Conservation (phyloP, 129 eudicot species). For the Flaveria robusta region DNA sequence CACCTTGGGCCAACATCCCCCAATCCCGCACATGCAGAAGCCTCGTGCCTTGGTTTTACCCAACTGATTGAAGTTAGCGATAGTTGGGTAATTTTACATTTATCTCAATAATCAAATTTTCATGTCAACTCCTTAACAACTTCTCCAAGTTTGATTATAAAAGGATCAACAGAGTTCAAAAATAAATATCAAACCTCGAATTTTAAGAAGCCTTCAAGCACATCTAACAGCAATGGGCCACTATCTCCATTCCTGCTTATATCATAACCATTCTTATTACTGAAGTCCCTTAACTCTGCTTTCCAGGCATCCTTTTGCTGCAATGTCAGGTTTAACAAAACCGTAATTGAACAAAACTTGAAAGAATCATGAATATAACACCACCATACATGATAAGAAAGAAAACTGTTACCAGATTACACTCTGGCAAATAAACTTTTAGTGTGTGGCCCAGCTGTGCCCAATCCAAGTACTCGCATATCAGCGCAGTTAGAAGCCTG, state of each 20-base stretch:
- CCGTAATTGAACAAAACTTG: neutral
- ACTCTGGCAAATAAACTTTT: slow-evolving; percentile 91
- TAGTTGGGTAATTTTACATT: neutral
- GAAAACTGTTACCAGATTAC: slow-evolving; percentile 69
- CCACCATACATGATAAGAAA: neutral
- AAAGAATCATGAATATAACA: neutral
- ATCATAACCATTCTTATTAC: slow-evolving; percentile 85
- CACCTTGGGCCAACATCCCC: no score
- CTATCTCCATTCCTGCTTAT: slow-evolving; percentile 93
- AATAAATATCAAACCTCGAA: slow-evolving; percentile 60
- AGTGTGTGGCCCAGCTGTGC: slow-evolving; percentile 86
- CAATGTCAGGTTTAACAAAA: slow-evolving; percentile 19
- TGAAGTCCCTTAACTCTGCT: slow-evolving; percentile 88
- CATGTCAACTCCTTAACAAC: neutral
- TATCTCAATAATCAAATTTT: neutral
- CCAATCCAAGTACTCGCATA: slow-evolving; percentile 99
- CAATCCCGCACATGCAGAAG: no score
- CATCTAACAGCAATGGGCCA: slow-evolving; percentile 91
- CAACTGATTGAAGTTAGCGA: neutral
- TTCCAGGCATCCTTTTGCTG: slow-evolving; percentile 98
- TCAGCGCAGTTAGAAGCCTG: slow-evolving; percentile 76
- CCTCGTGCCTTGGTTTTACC: no score
- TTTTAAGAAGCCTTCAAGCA: slow-evolving; percentile 96
- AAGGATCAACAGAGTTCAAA: neutral
- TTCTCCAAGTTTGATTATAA: neutral